A percentile compares a stretch with the other conserved stretches of the same genome.
These are phyloP conservation scores for Plasmodium coatneyi DNA, from an alignment of 169 alveolate genomes.

Conservation along the genomic window DNA sequence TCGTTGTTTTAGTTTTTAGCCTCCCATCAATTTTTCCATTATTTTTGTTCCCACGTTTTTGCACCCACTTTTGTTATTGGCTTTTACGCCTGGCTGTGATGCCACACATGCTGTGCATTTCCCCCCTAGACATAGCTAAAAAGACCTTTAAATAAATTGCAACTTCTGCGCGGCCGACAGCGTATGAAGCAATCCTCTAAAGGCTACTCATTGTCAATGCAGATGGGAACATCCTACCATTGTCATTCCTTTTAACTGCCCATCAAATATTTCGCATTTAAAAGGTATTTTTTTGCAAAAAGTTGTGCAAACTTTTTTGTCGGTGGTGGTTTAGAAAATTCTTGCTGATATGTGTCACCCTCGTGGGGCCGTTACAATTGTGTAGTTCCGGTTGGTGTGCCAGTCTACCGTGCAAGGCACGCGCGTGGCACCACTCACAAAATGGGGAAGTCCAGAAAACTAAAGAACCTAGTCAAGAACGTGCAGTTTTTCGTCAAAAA, in stretches of 20 bases:
- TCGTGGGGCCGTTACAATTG: background rate
- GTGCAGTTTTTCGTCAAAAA: constrained; percentile 62
- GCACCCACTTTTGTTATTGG: background rate
- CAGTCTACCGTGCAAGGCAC: background rate
- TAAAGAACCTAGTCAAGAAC: constrained; percentile 46
- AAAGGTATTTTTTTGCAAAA: background rate
- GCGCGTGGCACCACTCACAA: background rate
- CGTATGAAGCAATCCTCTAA: background rate
- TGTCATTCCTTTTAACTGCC: background rate
- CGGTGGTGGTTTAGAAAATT: background rate
- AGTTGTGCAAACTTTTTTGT: background rate
- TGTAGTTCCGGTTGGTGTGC: background rate
- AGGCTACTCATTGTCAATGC: constrained; percentile 7
- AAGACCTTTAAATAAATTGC: background rate
- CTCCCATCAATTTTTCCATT: background rate
- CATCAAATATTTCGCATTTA: background rate
- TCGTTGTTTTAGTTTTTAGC: constrained; percentile 59
- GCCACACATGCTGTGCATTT: background rate
- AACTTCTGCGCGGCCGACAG: background rate
- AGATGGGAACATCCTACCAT: background rate
- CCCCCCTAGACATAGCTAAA: constrained; percentile 1
- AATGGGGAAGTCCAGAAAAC: constrained; percentile 43
- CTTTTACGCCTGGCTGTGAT: background rate
- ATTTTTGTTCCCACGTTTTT: constrained; percentile 4
- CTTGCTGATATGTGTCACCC: background rate